These are phyloP conservation scores for Nannochloropsis salina DNA, from an alignment of 108 stramenopile species.

Conservation along the genomic window DNA sequence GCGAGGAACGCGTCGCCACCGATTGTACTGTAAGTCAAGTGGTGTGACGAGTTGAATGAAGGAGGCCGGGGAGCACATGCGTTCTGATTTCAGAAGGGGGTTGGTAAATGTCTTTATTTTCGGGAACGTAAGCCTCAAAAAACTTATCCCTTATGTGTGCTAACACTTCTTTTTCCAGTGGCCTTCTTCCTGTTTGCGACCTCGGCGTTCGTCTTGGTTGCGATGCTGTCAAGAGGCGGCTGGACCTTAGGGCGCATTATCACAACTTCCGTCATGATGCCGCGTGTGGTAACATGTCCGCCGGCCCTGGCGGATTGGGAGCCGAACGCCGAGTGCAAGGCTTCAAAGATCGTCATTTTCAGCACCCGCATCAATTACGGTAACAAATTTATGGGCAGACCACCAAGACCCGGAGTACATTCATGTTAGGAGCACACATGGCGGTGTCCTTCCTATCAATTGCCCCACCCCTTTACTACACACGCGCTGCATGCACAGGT, in stretches of 20 bases:
- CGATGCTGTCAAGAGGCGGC: neutral
- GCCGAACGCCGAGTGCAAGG: neutral
- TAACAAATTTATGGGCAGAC: neutral
- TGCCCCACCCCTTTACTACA: neutral
- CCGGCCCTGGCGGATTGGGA: neutral
- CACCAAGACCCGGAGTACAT: neutral
- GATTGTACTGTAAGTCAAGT: neutral
- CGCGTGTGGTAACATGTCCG: neutral
- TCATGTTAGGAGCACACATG: neutral
- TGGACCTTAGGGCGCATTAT: conserved; percentile 1
- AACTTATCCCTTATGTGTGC: too few species aligned
- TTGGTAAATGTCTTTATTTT: too few species aligned
- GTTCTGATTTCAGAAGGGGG: too few species aligned
- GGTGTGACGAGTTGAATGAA: neutral
- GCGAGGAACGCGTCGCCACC: neutral
- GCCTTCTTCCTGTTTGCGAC: neutral
- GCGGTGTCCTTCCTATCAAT: too few species aligned
- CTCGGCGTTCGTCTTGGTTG: neutral
- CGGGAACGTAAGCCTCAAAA: too few species aligned
- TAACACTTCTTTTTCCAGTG: neutral
- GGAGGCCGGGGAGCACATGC: too few species aligned
- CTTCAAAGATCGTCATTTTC: neutral
- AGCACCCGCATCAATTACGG: neutral
- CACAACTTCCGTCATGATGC: neutral
- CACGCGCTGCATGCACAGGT: neutral